Percentiles rank a stretch among this genome's conserved stretches.
Evolutionary conservation across 331 rosid species (phyloP).

Genomic region (Rhamnella rubrinervis): DNA sequence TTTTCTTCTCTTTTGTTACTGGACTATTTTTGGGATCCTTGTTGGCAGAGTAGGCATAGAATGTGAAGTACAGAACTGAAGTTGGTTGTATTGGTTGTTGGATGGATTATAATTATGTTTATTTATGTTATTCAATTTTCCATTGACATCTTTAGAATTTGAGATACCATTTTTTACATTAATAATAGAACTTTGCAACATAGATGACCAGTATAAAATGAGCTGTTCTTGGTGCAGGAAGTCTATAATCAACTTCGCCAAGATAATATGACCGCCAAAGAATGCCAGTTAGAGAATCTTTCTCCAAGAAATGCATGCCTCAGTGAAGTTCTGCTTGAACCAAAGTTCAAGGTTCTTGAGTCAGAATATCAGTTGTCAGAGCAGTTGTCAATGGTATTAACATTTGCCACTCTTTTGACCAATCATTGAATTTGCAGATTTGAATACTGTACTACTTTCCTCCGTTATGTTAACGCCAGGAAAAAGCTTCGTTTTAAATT

Average conservation of each 20-base stretch:
- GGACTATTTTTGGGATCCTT: background rate
- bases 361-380: constrained; percentile 61
- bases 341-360: constrained; percentile 59
- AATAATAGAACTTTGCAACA: background rate
- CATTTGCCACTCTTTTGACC: background rate
- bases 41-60: background rate
- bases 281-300: constrained; percentile 48
- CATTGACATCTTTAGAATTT: background rate
- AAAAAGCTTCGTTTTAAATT: no score
- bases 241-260: constrained; percentile 36
- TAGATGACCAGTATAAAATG: background rate
- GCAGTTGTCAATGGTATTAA: constrained; percentile 63
- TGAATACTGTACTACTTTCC: no score
- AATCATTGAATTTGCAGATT: no score
- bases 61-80: background rate
- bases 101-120: background rate
- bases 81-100: background rate
- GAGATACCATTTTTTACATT: background rate
- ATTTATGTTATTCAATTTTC: background rate
- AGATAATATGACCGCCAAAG: constrained; percentile 32
- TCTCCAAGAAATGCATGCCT: constrained; percentile 37
- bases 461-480: no score
- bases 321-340: constrained; percentile 52
- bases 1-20: background rate
- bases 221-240: constrained; percentile 40